These are phyloP conservation scores for Corrigiola litoralis DNA, from an alignment of 179 eudicot genomes.

Conservation along the genomic window DNA sequence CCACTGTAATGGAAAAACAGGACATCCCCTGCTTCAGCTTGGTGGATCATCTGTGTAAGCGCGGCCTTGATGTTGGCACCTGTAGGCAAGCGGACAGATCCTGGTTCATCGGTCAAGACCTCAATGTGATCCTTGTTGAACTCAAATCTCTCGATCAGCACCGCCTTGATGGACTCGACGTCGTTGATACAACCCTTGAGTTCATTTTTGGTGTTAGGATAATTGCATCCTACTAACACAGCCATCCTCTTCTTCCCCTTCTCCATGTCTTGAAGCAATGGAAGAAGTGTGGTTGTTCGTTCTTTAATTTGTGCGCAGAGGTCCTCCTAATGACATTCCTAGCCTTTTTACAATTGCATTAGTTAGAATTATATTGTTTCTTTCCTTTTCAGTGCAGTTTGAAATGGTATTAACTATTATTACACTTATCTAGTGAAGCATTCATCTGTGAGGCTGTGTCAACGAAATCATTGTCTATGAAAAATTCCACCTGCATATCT, in stretches of 20 bases:
- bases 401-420: neutral
- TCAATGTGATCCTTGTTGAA: neutral
- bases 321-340: neutral
- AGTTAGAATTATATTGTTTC: too few relatives aligned
- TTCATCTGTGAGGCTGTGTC: neutral
- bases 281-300: too few relatives aligned
- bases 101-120: neutral
- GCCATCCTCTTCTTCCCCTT: neutral
- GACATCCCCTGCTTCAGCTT: neutral
- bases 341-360: neutral
- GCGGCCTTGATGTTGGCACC: neutral
- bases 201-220: neutral
- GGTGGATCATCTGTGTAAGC: neutral
- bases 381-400: slow-evolving; percentile 12
- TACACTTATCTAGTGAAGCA: neutral
- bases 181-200: neutral
- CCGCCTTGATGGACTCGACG: neutral
- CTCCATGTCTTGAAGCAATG: too few relatives aligned
- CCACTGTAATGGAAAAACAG: neutral
- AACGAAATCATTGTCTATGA: neutral
- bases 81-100: neutral
- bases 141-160: neutral
- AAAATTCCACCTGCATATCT: neutral
- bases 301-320: too few relatives aligned
- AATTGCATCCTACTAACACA: neutral